Base-by-base conservation (phyloP, 306 rosid genomes). In the Malus fusca region DNA sequence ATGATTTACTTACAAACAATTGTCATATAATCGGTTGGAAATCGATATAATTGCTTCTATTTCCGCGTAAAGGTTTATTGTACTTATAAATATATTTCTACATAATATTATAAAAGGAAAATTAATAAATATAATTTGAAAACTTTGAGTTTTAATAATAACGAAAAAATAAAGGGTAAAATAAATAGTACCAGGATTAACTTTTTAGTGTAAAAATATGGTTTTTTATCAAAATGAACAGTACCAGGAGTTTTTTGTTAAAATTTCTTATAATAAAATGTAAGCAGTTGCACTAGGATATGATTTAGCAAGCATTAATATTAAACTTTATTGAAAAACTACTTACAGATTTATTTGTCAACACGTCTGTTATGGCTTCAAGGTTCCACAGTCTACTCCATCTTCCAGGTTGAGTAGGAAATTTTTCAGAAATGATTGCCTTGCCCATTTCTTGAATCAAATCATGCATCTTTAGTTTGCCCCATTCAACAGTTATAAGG, bases 371-470 rank as follows among this genome's bases (percentile, higher is more conserved):
- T 3, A 60, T 1, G 14, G 2, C 33, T 60, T 60, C 10, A 5
- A 0, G 0, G 0, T 60, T 2, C 65, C 33, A 1, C 26, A 28
- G 0, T 62, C 42, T 28, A 7, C 67, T 15, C 19, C 12, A 53
- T 37, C 66, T 75, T 31, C 10, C 84, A 31, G 64, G 84, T 2
- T 75, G 23, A 4, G 77, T 42, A 1, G 70, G 9, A 0, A 74
- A 80, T 12, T 53, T 69, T 21, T 65, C 58, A 30, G 80, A 79
- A 53, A 75, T 70, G 10, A 87, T 82, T 52, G 73, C 82, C 62
- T 82, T 69, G 58, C 87, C 88, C 87, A 84, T 87, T 35, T 84
- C 87, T 72, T 82, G 42, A 37, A 77, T 21, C 31, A 82, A 67
- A 73, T 77, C 82, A 66, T 82, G 85, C 82, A 77, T 82, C 8